Conservation (phyloP, 1,284 basidiomycete species). For the Leccinum fallax region DNA sequence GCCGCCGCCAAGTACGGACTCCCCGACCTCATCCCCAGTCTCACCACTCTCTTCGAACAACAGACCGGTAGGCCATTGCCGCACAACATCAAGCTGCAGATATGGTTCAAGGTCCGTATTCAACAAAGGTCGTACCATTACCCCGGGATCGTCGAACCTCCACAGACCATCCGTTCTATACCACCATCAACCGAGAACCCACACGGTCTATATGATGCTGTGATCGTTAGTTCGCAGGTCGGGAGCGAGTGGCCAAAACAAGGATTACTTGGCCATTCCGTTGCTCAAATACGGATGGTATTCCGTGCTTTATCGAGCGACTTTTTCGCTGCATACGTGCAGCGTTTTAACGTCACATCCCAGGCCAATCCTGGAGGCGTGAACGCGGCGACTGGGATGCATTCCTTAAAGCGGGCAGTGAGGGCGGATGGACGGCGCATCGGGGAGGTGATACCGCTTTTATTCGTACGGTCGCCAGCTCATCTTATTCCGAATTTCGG, state of each 20-base stretch:
- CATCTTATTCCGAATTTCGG: constrained; percentile 1
- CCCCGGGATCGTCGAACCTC: neutral
- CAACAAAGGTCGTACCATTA: constrained; percentile 5
- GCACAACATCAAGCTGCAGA: neutral
- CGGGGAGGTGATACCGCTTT: neutral
- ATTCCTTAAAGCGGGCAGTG: neutral
- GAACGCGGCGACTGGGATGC: neutral
- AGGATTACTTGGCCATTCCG: neutral
- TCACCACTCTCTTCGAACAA: neutral
- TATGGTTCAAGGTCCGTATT: constrained; percentile 4
- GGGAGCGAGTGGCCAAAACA: neutral
- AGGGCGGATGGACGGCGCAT: neutral
- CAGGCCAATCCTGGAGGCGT: neutral
- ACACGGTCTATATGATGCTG: neutral
- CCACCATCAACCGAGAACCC: neutral
- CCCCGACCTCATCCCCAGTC: constrained; percentile 3
- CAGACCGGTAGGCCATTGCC: neutral
- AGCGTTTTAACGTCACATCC: neutral
- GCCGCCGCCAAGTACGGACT: constrained; percentile 1
- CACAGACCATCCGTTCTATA: neutral
- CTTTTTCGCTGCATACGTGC: neutral
- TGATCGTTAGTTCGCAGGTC: neutral
- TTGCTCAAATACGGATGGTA: neutral
- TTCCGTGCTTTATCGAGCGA: neutral
- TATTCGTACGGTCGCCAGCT: neutral